Evolutionary conservation across 78 protist genomes (phyloP).

Genomic region (Guillardia theta): DNA sequence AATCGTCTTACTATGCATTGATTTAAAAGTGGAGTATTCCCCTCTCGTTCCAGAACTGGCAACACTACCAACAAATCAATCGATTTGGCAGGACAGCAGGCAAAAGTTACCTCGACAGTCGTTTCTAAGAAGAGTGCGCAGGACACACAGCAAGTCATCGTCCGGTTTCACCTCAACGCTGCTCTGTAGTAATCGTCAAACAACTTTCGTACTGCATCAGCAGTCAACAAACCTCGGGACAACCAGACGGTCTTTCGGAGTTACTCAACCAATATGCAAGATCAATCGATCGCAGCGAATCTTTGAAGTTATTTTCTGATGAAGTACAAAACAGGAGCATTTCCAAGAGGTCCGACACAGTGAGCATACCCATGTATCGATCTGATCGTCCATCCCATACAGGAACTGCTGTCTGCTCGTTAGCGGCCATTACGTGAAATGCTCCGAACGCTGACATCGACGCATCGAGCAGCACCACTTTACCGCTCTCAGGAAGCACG

Average conservation of each 20-base stretch:
- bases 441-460: not conserved
- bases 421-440: not conserved
- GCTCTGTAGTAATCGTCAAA: no score
- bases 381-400: not conserved
- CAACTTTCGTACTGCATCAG: no score
- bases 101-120: not conserved
- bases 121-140: not conserved
- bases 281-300: not conserved
- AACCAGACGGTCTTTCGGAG: not conserved
- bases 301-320: not conserved
- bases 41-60: conserved; percentile 28
- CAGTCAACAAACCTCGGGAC: no score
- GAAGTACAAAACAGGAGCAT: not conserved
- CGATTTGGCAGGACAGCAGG: not conserved
- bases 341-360: not conserved
- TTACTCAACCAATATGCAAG: not conserved
- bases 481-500: conserved; percentile 33
- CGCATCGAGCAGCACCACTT: not conserved
- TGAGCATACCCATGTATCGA: not conserved
- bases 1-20: not conserved
- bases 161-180: not conserved
- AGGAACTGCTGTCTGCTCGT: conserved; percentile 12
- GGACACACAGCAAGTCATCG: not conserved
- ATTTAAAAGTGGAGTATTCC: not conserved
- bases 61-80: not conserved